These are phyloP conservation scores for Aspergillus texensis DNA, from an alignment of 2,329 filamentous ascomycete genomes.

Conservation along the genomic window DNA sequence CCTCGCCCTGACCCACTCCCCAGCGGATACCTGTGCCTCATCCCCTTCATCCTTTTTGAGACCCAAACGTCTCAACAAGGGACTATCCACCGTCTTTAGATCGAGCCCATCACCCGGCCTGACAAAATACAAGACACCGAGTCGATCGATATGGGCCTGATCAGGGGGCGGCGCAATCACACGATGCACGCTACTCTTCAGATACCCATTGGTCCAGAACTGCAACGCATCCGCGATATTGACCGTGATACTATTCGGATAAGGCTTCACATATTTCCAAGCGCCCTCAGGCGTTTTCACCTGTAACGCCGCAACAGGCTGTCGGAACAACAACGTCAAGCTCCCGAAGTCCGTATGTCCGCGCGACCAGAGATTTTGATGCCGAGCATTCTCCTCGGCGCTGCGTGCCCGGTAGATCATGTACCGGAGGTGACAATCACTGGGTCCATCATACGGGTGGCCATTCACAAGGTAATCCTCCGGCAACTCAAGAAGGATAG, in stretches of 20 bases:
- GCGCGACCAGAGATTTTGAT: slow-evolving; percentile 47
- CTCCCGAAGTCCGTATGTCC: slow-evolving; percentile 63
- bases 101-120: slow-evolving; percentile 39
- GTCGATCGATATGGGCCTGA: slow-evolving; percentile 42
- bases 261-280: slow-evolving; percentile 56
- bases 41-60: slow-evolving; percentile 11
- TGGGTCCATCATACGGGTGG: slow-evolving; percentile 59
- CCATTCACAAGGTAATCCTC: slow-evolving; percentile 58
- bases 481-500: slow-evolving; percentile 62
- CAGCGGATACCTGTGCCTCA: background rate
- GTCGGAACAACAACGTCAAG: slow-evolving; percentile 59
- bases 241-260: slow-evolving; percentile 54
- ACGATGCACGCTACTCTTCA: slow-evolving; percentile 50
- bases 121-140: slow-evolving; percentile 48
- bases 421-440: slow-evolving; percentile 63
- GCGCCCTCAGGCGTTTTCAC: slow-evolving; percentile 49
- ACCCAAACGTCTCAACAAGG: slow-evolving; percentile 36
- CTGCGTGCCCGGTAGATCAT: slow-evolving; percentile 60
- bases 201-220: slow-evolving; percentile 51
- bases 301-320: slow-evolving; percentile 60
- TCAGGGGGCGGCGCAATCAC: slow-evolving; percentile 50
- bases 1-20: slow-evolving; percentile 2
- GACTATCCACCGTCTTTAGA: slow-evolving; percentile 32
- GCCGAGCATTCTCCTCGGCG: slow-evolving; percentile 49
- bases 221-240: slow-evolving; percentile 55